phyloP scores from a whole-genome alignment of 2,329 filamentous ascomycete genomes.

The Fusarium albosuccineum region DNA sequence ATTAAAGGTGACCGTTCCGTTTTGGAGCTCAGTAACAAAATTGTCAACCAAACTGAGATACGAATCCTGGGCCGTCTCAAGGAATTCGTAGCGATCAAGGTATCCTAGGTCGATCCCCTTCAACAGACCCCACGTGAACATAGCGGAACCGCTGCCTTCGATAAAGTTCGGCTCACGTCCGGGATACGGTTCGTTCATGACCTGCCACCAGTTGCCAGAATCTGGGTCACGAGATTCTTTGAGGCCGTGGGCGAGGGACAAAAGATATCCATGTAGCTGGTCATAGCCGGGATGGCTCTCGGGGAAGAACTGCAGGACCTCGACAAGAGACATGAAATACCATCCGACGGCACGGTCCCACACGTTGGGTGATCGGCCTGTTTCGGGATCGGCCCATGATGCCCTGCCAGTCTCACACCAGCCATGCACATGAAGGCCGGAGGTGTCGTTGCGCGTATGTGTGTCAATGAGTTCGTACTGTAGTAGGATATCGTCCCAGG shows the following conservation, averaged over 20 bases:
- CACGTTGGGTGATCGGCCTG: conserved; percentile 62
- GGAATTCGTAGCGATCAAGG: conserved; percentile 24
- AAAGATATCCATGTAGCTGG: conserved; percentile 53
- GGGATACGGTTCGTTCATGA: conserved; percentile 64
- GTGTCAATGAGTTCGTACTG: conserved; percentile 60
- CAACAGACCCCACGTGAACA: conserved; percentile 66
- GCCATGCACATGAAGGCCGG: conserved; percentile 63
- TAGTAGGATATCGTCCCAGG: conserved; percentile 57
- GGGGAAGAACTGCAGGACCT: conserved; percentile 60
- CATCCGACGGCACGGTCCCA: conserved; percentile 65
- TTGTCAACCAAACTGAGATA: conserved; percentile 53
- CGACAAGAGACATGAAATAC: conserved; percentile 64
- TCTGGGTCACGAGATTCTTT: conserved; percentile 54
- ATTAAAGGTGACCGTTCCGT: conserved; percentile 60
- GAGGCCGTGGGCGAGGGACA: conserved; percentile 55
- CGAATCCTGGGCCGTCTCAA: conserved; percentile 13
- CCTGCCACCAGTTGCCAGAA: conserved; percentile 67
- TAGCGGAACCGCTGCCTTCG: conserved; percentile 68
- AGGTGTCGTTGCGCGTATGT: conserved; percentile 54
- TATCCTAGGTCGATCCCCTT: conserved; percentile 51
- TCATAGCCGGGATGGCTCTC: conserved; percentile 48
- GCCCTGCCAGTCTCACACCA: conserved; percentile 61
- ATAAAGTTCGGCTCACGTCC: conserved; percentile 66
- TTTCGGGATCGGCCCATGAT: conserved; percentile 61
- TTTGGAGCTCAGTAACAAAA: conserved; percentile 57